Conservation (phyloP, 225 moss, liverwort and hornwort genomes). For the Bryoerythrophyllum caledonicum region DNA sequence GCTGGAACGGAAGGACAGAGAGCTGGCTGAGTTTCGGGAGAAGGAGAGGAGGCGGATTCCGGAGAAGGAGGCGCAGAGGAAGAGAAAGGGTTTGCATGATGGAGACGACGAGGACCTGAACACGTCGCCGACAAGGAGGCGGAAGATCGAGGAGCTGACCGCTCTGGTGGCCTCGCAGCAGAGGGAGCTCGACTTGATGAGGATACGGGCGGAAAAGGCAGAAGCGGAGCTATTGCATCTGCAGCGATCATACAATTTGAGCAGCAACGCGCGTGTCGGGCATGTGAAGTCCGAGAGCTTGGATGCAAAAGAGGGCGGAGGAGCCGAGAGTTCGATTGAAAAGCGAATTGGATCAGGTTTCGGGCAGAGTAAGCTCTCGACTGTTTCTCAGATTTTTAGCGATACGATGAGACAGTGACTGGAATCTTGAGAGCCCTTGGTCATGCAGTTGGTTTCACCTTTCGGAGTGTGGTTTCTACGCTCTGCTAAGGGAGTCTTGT, state of each 20-base stretch:
- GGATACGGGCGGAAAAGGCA: constrained; percentile 77
- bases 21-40: constrained; percentile 59
- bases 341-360: constrained; percentile 14
- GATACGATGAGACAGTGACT: neutral
- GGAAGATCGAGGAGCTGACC: constrained; percentile 69
- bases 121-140: constrained; percentile 38
- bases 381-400: neutral
- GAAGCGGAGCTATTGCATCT: constrained; percentile 77
- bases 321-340: constrained; percentile 21
- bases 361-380: constrained; percentile 31
- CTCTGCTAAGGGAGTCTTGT: neutral
- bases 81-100: constrained; percentile 53
- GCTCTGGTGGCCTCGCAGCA: constrained; percentile 62
- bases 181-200: constrained; percentile 61
- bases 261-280: constrained; percentile 16
- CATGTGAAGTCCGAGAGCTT: constrained; percentile 26
- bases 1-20: constrained; percentile 48
- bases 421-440: neutral
- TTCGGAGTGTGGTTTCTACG: neutral
- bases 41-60: constrained; percentile 41
- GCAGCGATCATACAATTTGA: constrained; percentile 65
- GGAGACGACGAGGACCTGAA: constrained; percentile 51
- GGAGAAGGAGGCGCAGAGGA: constrained; percentile 40
- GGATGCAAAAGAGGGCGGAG: constrained; percentile 28
- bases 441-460: neutral